Conservation (phyloP, 306 rosid genomes). For the Prunus armeniaca region DNA sequence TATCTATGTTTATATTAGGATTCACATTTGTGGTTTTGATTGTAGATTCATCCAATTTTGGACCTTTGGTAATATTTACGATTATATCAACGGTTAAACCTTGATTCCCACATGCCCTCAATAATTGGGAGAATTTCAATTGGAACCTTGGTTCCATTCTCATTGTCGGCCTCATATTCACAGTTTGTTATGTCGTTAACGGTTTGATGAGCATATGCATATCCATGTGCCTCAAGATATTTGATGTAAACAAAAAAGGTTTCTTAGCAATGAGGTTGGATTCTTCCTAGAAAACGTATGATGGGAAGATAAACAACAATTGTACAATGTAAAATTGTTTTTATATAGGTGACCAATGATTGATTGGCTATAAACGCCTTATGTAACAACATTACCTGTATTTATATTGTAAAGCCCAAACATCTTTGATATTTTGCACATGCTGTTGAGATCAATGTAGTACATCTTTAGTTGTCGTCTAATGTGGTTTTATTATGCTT, state of each 20-base stretch:
- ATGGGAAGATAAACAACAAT: neutral
- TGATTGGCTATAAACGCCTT: neutral
- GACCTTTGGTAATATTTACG: neutral
- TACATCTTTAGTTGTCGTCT: neutral
- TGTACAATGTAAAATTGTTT: neutral
- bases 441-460: neutral
- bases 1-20: neutral
- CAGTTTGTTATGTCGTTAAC: neutral
- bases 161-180: neutral
- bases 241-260: neutral
- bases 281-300: neutral
- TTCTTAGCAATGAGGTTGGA: neutral
- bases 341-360: neutral
- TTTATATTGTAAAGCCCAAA: neutral
- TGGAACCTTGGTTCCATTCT: neutral
- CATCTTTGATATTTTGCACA: neutral
- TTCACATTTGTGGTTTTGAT: neutral
- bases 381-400: neutral
- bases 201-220: neutral
- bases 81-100: neutral
- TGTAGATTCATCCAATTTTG: neutral
- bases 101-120: neutral
- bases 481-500: conserved; percentile 1
- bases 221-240: neutral
- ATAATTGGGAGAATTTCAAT: neutral